These are phyloP conservation scores for Passiflora organensis DNA, from an alignment of 345 rosid genomes.

Conservation along the genomic window DNA sequence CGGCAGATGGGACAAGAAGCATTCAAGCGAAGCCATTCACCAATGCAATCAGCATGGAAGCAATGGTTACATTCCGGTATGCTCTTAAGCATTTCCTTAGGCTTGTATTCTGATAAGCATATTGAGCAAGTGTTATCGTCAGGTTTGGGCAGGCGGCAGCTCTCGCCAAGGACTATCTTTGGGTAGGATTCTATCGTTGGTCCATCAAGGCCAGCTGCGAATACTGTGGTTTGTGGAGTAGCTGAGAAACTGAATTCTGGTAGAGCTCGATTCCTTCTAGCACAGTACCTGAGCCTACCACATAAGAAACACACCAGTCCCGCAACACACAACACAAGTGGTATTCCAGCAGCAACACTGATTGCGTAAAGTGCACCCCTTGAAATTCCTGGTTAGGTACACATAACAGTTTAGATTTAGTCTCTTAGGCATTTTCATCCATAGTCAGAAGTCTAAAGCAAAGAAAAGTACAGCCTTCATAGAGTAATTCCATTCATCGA, in stretches of 20 bases:
- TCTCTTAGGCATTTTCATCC: too few species aligned
- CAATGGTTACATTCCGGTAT: constrained; percentile 32
- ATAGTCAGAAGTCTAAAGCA: too few species aligned
- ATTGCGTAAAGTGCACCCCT: constrained; percentile 42
- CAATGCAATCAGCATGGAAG: constrained; percentile 23
- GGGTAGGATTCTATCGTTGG: constrained; percentile 55
- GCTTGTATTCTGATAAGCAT: constrained; percentile 38
- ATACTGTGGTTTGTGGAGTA: constrained; percentile 9
- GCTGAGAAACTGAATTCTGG: constrained; percentile 23
- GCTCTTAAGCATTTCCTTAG: constrained; percentile 33
- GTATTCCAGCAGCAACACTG: constrained; percentile 52
- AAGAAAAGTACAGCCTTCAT: too few species aligned
- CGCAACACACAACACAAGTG: constrained; percentile 29
- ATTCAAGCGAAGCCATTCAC: constrained; percentile 22
- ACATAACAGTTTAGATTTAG: not conserved
- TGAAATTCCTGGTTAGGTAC: constrained; percentile 31
- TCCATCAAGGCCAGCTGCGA: constrained; percentile 35
- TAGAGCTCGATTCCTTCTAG: constrained; percentile 2
- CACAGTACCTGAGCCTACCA: constrained; percentile 25
- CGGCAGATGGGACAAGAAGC: constrained; percentile 25
- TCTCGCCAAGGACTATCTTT: constrained; percentile 37
- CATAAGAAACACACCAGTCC: constrained; percentile 38
- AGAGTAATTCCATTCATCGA: too few species aligned
- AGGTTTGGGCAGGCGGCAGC: constrained; percentile 38
- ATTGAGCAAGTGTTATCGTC: constrained; percentile 39